A percentile compares a stretch with the other conserved stretches of the same genome.
Conservation (phyloP, 169 alveolate species). For the Plasmodium gonderi region DNA sequence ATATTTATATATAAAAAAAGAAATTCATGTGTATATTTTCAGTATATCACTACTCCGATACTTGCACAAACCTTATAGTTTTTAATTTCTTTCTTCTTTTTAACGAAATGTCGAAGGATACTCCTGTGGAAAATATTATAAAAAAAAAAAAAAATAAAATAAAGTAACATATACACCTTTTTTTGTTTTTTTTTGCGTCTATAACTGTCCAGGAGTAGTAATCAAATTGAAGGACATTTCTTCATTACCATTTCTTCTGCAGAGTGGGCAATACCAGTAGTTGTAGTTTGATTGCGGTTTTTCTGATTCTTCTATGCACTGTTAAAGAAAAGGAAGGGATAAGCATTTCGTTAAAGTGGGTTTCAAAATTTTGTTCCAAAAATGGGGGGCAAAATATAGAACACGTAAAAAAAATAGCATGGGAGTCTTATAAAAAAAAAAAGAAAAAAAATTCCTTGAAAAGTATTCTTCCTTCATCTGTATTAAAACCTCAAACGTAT, state of each 20-base stretch:
- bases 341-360: no score
- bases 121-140: conserved; percentile 15
- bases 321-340: not conserved
- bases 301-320: conserved; percentile 38
- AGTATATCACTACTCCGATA: not conserved
- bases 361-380: no score
- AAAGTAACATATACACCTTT: not conserved
- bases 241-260: conserved; percentile 30
- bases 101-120: conserved; percentile 10
- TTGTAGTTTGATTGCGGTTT: conserved; percentile 28
- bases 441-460: not conserved
- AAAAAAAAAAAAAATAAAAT: not conserved
- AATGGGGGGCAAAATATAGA: not conserved
- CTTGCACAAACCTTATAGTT: conserved; percentile 13
- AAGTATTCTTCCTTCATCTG: not conserved
- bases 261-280: conserved; percentile 54
- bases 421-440: not conserved
- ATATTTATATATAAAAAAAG: not conserved
- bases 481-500: not conserved
- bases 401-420: not conserved
- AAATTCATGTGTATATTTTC: not conserved
- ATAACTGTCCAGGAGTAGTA: not conserved
- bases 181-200: not conserved
- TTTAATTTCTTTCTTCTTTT: conserved; percentile 33
- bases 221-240: not conserved